Evolutionary conservation across 2,329 filamentous ascomycete genomes (phyloP).

Genomic region (Aspergillus oerlinghausenensis): DNA sequence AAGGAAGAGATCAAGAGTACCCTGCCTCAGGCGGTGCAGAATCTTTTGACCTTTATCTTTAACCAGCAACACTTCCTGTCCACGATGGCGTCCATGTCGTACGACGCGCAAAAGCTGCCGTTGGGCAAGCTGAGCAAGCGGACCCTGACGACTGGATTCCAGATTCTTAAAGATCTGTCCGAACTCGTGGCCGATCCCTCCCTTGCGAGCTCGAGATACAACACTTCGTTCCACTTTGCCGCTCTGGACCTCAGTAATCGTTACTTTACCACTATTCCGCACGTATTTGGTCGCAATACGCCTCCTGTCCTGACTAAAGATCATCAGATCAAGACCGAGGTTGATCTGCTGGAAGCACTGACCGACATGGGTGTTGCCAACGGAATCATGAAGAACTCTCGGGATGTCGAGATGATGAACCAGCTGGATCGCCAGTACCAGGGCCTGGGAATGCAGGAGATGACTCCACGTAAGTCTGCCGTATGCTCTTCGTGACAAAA

Average conservation of each 20-base stretch:
- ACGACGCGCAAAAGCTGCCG: conserved; percentile 63
- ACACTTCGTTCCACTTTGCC: conserved; percentile 35
- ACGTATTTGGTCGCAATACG: conserved; percentile 68
- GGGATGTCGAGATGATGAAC: conserved; percentile 54
- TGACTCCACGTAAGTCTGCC: conserved; percentile 53
- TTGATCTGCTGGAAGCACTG: conserved; percentile 74
- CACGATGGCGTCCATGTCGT: conserved; percentile 42
- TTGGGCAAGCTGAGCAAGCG: conserved; percentile 78
- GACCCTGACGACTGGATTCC: conserved; percentile 70
- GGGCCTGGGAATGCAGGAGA: conserved; percentile 68
- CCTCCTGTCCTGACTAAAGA: conserved; percentile 63
- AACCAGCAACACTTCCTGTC: conserved; percentile 67
- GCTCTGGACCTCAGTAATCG: conserved; percentile 66
- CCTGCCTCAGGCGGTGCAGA: conserved; percentile 57
- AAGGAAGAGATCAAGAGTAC: conserved; percentile 49
- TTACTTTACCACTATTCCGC: conserved; percentile 79
- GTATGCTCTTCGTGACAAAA: background rate
- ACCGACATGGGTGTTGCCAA: conserved; percentile 81
- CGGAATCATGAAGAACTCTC: conserved; percentile 67
- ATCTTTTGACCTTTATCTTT: conserved; percentile 77
- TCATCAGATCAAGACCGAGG: conserved; percentile 64
- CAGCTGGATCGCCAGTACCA: conserved; percentile 68
- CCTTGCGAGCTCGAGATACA: conserved; percentile 45
- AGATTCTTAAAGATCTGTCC: conserved; percentile 70
- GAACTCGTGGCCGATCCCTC: conserved; percentile 56